phyloP scores from a whole-genome alignment of 1,284 basidiomycete genomes.

The Malassezia obtusa region DNA sequence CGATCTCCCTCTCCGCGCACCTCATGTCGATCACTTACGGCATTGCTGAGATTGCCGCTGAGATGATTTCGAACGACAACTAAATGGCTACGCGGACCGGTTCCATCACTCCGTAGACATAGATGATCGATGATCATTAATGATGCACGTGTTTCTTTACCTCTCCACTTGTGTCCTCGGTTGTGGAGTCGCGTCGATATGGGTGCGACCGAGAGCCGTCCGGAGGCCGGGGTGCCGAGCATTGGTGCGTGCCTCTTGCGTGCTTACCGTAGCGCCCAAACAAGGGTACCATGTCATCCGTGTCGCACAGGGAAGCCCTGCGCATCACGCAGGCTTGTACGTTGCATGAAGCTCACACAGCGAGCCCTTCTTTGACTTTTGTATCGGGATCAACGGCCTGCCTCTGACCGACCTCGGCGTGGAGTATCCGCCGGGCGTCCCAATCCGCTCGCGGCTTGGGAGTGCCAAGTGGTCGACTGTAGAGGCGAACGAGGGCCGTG shows the following conservation, averaged over 20 bases:
- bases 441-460: constrained; percentile 2
- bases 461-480: constrained; percentile 51
- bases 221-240: not conserved
- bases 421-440: not conserved
- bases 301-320: constrained; percentile 47
- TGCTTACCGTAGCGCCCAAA: constrained; percentile 22
- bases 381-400: constrained; percentile 67
- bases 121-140: not conserved
- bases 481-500: constrained; percentile 72
- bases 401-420: constrained; percentile 30
- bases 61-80: constrained; percentile 25
- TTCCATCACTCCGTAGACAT: no score
- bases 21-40: constrained; percentile 50
- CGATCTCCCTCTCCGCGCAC: constrained; percentile 52
- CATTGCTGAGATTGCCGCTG: constrained; percentile 48
- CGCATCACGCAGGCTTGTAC: constrained; percentile 62
- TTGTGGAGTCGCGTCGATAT: not conserved
- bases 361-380: constrained; percentile 94
- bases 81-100: not conserved
- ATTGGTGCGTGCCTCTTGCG: constrained; percentile 6
- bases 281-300: constrained; percentile 46
- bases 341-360: constrained; percentile 14
- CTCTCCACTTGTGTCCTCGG: not conserved
- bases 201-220: constrained; percentile 15
- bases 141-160: not conserved